Evolutionary conservation across 2,329 filamentous ascomycete genomes (phyloP), one percentile per base, ranked within the genome.

Genomic region (Rosellinia necatrix): DNA sequence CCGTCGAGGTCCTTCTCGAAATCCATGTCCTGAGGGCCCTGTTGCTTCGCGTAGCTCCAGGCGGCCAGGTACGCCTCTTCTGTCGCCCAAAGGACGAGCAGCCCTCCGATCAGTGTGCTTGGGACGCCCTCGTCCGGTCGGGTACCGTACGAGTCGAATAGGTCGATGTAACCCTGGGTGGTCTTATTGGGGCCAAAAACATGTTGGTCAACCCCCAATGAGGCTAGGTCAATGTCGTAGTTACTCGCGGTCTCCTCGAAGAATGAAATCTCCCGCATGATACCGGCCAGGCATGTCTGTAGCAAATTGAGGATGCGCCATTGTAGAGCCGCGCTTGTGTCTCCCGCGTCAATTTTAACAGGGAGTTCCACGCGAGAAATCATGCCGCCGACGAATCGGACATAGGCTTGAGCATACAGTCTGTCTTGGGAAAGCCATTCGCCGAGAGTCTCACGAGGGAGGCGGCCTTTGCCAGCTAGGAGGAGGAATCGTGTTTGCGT

Each of bases 71-170:
- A 88, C 57, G 79, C 81, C 42, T 78, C 83, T 72, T 93, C 89
- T 1, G 87, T 91, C n/a, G 84, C 85, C 85, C 88, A 92, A 21
- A 92, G 81, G n/a, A 90, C 79, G 2, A 90, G 81, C 59, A 90
- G 77, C 5, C 86, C 87, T 68, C 91, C 87, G 2, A 92, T 73
- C 66, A 70, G 62, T 7, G 64, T 58, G 59, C 50, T 63, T n/a
- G 37, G 22, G 6, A 25, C 46, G 8, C 43, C 53, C 50, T 9
- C 44, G 24, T 5, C 56, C 48, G 12, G 35, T 13, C 42, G 50
- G 9, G 61, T 58, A 6, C 57, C 43, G 49, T 70, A 71, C 4
- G 67, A 68, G 57, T 70, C 68, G 22, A 70, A 70, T 9, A 70
- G 40, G 21, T 68, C 42, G 29, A 70, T 66, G 47, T 68, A 70